Evolutionary conservation across 208 protist species (phyloP).

Genomic region (Acanthamoeba culbertsoni): DNA sequence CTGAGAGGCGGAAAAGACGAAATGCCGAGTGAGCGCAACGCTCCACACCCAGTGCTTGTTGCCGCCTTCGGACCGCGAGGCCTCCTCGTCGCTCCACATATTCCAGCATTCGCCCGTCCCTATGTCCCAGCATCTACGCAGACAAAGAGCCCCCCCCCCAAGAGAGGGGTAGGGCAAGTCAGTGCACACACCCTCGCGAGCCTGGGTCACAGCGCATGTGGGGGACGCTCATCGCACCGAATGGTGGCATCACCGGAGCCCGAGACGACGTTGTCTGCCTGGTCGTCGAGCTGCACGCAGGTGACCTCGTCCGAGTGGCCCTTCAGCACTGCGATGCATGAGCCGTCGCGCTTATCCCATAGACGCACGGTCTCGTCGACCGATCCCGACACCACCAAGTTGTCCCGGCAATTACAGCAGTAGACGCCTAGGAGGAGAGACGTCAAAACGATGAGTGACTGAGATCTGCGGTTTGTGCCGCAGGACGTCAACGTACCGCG

Average conservation of each 20-base stretch:
- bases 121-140: slow-evolving; percentile 45
- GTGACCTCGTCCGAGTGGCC: slow-evolving; percentile 45
- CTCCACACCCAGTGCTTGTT: slow-evolving; percentile 43
- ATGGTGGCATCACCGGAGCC: slow-evolving; percentile 26
- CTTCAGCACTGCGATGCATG: slow-evolving; percentile 1
- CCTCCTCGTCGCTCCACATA: background rate
- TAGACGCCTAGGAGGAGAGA: slow-evolving; percentile 19
- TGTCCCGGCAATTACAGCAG: slow-evolving; percentile 13
- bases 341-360: slow-evolving; percentile 50
- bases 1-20: slow-evolving; percentile 21
- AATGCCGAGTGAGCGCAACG: background rate
- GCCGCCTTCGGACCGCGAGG: background rate
- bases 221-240: background rate
- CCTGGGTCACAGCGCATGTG: background rate
- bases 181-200: background rate
- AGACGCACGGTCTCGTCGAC: slow-evolving; percentile 55
- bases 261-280: background rate
- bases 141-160: background rate
- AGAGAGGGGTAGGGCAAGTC: background rate
- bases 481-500: background rate
- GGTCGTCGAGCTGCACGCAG: background rate
- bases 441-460: background rate
- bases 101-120: slow-evolving; percentile 44
- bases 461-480: background rate
- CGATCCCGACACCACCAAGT: slow-evolving; percentile 33